These are phyloP conservation scores for Alternaria tenuissima DNA, from an alignment of 2,329 filamentous ascomycete genomes.

Conservation along the genomic window DNA sequence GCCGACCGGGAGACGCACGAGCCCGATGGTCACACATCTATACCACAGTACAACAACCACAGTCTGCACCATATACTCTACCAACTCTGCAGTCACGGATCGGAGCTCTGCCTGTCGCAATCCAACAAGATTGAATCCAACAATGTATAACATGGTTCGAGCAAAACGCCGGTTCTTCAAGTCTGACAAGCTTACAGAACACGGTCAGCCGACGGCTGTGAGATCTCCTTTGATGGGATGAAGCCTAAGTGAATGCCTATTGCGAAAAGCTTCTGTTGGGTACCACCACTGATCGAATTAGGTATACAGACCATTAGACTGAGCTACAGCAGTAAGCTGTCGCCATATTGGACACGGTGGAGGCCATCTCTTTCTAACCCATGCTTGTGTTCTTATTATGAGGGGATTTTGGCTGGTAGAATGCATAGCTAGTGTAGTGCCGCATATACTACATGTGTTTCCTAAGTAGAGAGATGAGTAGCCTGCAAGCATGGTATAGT, in stretches of 20 bases:
- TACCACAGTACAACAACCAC: conserved; percentile 1
- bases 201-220: conserved; percentile 14
- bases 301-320: no score
- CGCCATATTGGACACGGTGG: no score
- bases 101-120: conserved; percentile 18
- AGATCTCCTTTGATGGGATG: conserved; percentile 10
- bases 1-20: background rate
- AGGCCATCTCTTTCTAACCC: no score
- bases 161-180: conserved; percentile 15
- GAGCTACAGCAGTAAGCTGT: no score
- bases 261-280: no score
- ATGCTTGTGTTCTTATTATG: no score
- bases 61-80: conserved; percentile 34
- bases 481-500: no score
- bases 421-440: no score
- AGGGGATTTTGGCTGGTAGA: no score
- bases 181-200: conserved; percentile 21
- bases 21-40: background rate
- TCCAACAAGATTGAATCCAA: conserved; percentile 6
- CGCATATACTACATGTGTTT: no score
- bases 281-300: no score
- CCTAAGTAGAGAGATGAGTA: no score
- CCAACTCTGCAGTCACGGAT: conserved; percentile 27
- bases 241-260: conserved; percentile 9
- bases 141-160: conserved; percentile 29